These are phyloP conservation scores for Xylariaceae sp. DNA, from an alignment of 2,329 filamentous ascomycete species.

Conservation along the genomic window DNA sequence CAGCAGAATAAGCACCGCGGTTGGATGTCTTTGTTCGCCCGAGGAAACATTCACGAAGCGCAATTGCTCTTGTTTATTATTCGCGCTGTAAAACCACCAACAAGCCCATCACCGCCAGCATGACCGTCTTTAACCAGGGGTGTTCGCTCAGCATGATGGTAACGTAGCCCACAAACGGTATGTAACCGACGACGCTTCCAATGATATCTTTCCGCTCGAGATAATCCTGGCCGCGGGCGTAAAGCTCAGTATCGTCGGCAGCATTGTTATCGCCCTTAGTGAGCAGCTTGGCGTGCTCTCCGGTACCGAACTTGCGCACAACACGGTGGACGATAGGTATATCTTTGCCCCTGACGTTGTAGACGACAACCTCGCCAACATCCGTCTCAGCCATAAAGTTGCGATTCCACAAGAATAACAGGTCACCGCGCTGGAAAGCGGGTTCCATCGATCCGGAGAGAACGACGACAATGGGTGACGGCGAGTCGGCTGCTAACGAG, in stretches of 20 bases:
- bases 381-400: conserved; percentile 52
- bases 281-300: conserved; percentile 65
- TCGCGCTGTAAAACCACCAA: conserved; percentile 90
- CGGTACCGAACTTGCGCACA: conserved; percentile 64
- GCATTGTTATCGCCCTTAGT: conserved; percentile 98
- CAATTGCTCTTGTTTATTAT: conserved; percentile 44
- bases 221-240: conserved; percentile 81
- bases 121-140: conserved; percentile 92
- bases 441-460: conserved; percentile 81
- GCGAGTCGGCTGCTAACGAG: conserved; percentile 69
- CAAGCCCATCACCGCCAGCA: conserved; percentile 91
- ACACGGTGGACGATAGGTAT: conserved; percentile 96
- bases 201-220: conserved; percentile 85
- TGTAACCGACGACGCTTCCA: conserved; percentile 84
- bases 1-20: neutral
- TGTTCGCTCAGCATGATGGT: conserved; percentile 94
- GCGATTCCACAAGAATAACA: conserved; percentile 73
- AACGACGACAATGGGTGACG: conserved; percentile 77
- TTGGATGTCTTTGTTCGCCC: neutral
- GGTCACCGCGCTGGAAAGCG: conserved; percentile 72
- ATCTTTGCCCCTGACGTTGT: conserved; percentile 85
- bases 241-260: conserved; percentile 85
- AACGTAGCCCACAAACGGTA: conserved; percentile 94
- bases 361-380: conserved; percentile 56
- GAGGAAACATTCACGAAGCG: neutral